Evolutionary conservation across 139 green algal species (phyloP), one percentile per base, ranked within the genome.

Genomic region (Chlorella ohadii): DNA sequence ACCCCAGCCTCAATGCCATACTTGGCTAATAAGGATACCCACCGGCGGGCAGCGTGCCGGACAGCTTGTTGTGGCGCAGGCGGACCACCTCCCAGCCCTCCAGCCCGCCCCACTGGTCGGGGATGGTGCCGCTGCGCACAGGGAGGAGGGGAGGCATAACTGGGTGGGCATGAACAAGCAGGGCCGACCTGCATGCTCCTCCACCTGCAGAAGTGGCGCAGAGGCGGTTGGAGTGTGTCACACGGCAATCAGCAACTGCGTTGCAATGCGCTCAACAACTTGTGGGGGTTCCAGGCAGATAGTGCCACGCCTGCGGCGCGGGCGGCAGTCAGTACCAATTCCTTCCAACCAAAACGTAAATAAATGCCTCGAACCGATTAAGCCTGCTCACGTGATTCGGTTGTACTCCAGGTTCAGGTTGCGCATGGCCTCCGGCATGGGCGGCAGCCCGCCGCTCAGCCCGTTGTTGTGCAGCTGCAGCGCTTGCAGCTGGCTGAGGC

Each of bases 101-200:
- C 36, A 82, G 59, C 59, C 36, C 23, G 25, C 36, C 76, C 76
- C 76, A 82, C 76, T 82, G 76, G 25, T 39, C 59, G 0, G 76
- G 76, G 76, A 82, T 82, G 76, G 23, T 82, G 76, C 76, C 76
- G 59, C 76, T 82, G 76, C 76, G 63, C 39, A 25, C 39, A 77
- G 28, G 70, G 13, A 27, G 2, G 11, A 2, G 31, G 28, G 33
- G 16, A 12, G 31, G 65, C 64, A 71, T 28, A 25, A n/a, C n/a
- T n/a, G n/a, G n/a, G n/a, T n/a, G n/a, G n/a, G n/a, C n/a, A n/a
- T n/a, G n/a, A n/a, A n/a, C n/a, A n/a, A n/a, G n/a, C n/a, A n/a
- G n/a, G n/a, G n/a, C n/a, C n/a, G n/a, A n/a, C n/a, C n/a, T n/a
- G n/a, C n/a, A n/a, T n/a, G n/a, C n/a, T n/a, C n/a, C n/a, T n/a